Percentiles rank a stretch among this genome's conserved stretches.
Evolutionary conservation across 1,284 basidiomycete species (phyloP).

Genomic region (Ganoderma sp.): DNA sequence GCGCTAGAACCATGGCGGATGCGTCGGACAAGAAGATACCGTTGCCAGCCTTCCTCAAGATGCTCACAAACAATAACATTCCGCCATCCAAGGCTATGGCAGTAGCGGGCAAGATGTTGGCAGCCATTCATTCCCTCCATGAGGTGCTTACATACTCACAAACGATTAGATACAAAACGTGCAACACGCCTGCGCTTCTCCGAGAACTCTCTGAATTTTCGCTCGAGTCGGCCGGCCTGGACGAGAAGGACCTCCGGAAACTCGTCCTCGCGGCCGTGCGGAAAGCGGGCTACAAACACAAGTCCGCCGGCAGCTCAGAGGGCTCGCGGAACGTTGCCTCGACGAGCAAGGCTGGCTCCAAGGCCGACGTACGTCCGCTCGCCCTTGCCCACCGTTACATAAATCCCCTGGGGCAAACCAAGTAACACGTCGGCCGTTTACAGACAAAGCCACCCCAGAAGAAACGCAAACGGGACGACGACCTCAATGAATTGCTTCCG

Average conservation of each 20-base stretch:
- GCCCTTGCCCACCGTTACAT: constrained; percentile 22
- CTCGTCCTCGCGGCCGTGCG: constrained; percentile 66
- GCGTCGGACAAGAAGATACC: constrained; percentile 53
- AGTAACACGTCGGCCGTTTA: constrained; percentile 3
- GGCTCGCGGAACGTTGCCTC: constrained; percentile 8
- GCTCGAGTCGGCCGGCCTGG: constrained; percentile 62
- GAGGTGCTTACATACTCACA: constrained; percentile 20
- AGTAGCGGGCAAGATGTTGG: constrained; percentile 77
- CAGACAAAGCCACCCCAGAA: constrained; percentile 24
- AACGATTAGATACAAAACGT: constrained; percentile 70
- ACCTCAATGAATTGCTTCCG: constrained; percentile 67
- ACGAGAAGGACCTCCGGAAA: constrained; percentile 74
- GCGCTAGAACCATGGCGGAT: not conserved
- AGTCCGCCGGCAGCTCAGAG: constrained; percentile 28
- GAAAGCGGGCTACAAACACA: constrained; percentile 59
- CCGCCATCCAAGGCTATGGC: constrained; percentile 78
- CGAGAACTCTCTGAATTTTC: constrained; percentile 63
- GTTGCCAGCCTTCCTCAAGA: constrained; percentile 76
- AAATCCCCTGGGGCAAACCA: constrained; percentile 4
- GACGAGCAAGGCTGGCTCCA: constrained; percentile 22
- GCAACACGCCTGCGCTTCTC: constrained; percentile 67
- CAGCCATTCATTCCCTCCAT: constrained; percentile 32
- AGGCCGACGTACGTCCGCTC: constrained; percentile 27
- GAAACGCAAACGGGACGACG: constrained; percentile 52
- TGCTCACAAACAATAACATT: constrained; percentile 68